Percentiles rank a stretch among this genome's conserved stretches.
Evolutionary conservation across 768 basidiomycete genomes (phyloP).

Genomic region (Chalciporus piperatus): DNA sequence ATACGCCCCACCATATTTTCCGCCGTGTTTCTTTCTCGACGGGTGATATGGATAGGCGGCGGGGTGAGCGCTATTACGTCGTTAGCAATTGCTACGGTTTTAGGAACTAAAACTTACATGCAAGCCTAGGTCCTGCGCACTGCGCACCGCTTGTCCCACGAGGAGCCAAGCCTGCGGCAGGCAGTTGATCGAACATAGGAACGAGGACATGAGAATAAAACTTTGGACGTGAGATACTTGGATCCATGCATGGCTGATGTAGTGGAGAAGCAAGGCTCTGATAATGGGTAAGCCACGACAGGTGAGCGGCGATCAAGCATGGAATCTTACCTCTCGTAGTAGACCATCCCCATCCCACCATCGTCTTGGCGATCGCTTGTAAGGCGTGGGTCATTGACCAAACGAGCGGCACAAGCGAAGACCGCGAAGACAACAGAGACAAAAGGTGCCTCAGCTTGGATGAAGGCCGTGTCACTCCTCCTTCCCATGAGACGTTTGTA

Average conservation of each 20-base stretch:
- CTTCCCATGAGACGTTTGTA: conserved; percentile 77
- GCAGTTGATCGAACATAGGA: conserved; percentile 90
- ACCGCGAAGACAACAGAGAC: conserved; percentile 82
- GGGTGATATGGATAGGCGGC: conserved; percentile 62
- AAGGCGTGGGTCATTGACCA: conserved; percentile 72
- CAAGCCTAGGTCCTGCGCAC: conserved; percentile 87
- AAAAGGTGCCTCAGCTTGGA: conserved; percentile 69
- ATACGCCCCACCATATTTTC: conserved; percentile 95
- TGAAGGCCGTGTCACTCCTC: conserved; percentile 47
- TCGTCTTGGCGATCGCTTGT: conserved; percentile 60
- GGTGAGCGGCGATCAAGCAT: background rate
- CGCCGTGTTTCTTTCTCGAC: conserved; percentile 87
- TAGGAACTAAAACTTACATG: conserved; percentile 59
- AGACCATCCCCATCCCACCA: conserved; percentile 87
- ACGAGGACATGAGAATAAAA: conserved; percentile 84
- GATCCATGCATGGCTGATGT: conserved; percentile 85
- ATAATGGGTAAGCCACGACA: conserved; percentile 4
- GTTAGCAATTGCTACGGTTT: conserved; percentile 14
- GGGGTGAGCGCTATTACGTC: conserved; percentile 68
- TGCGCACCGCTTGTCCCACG: conserved; percentile 85
- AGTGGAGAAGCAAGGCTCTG: conserved; percentile 87
- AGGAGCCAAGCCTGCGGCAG: conserved; percentile 93
- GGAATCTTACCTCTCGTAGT: conserved; percentile 72
- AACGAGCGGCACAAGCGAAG: conserved; percentile 82
- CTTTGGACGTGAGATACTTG: conserved; percentile 88